A percentile compares a stretch with the other conserved stretches of the same genome.
Conservation (phyloP, 2,329 filamentous ascomycete species). For the Trichoderma sp. region DNA sequence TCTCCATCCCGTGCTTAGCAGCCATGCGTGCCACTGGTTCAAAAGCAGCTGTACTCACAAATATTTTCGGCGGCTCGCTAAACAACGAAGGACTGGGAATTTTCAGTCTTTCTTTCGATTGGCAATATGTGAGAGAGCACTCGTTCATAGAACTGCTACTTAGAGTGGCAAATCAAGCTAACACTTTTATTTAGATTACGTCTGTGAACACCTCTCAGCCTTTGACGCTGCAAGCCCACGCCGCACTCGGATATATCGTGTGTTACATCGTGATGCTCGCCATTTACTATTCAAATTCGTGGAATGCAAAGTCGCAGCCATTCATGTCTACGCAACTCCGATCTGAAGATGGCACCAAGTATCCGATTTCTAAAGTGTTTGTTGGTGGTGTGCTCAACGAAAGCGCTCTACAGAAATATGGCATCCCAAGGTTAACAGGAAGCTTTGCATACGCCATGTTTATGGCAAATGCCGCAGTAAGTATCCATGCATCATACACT, state of each 20-base stretch:
- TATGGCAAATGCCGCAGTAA: constrained; percentile 60
- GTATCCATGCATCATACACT: constrained; percentile 32
- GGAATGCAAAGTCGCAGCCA: constrained; percentile 51
- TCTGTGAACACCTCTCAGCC: constrained; percentile 58
- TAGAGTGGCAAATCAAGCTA: not conserved
- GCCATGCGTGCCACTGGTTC: constrained; percentile 54
- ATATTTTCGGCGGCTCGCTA: constrained; percentile 54
- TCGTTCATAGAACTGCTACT: not conserved
- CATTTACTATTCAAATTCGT: constrained; percentile 56
- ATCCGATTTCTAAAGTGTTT: constrained; percentile 49
- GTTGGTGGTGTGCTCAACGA: constrained; percentile 47
- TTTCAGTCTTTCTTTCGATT: constrained; percentile 56
- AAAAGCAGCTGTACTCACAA: constrained; percentile 50
- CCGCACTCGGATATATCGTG: constrained; percentile 49
- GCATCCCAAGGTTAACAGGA: constrained; percentile 53
- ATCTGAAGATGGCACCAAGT: constrained; percentile 45
- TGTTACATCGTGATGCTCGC: constrained; percentile 56
- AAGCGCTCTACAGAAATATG: constrained; percentile 46
- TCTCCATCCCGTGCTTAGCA: constrained; percentile 59
- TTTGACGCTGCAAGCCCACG: constrained; percentile 54
- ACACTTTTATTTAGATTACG: constrained; percentile 49
- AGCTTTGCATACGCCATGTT: constrained; percentile 58
- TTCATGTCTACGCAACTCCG: constrained; percentile 59
- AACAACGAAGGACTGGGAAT: constrained; percentile 58
- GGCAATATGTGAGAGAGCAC: constrained; percentile 54